Evolutionary conservation across 805 yeast genomes (phyloP).

Genomic region (Saccharomyces mikatae): DNA sequence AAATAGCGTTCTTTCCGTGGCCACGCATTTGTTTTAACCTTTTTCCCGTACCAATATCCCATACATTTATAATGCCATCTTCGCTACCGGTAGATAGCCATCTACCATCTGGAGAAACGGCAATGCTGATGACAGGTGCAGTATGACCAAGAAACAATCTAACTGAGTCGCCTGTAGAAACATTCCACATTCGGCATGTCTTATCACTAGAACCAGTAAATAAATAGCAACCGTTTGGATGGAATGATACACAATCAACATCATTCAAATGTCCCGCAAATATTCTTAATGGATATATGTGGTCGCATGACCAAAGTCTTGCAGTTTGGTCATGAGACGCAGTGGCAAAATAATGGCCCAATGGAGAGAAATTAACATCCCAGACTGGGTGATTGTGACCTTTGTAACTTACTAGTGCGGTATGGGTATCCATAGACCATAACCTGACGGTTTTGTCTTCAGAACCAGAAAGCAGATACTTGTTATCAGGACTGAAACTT

Average conservation of each 20-base stretch:
- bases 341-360: slow-evolving; percentile 97
- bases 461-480: slow-evolving; percentile 69
- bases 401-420: slow-evolving; percentile 85
- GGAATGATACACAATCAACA: slow-evolving; percentile 91
- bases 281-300: slow-evolving; percentile 87
- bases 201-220: slow-evolving; percentile 94
- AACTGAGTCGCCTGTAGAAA: slow-evolving; percentile 78
- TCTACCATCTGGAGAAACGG: slow-evolving; percentile 94
- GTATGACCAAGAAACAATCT: slow-evolving; percentile 89
- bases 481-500: slow-evolving; percentile 84
- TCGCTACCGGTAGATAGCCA: slow-evolving; percentile 95
- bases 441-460: slow-evolving; percentile 88
- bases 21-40: slow-evolving; percentile 88
- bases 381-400: slow-evolving; percentile 96
- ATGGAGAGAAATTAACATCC: slow-evolving; percentile 92
- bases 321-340: slow-evolving; percentile 98
- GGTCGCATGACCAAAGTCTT: slow-evolving; percentile 95
- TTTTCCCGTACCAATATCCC: slow-evolving; percentile 93
- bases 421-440: slow-evolving; percentile 90
- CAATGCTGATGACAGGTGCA: slow-evolving; percentile 76
- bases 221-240: slow-evolving; percentile 90
- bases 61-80: slow-evolving; percentile 76
- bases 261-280: slow-evolving; percentile 97
- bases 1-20: slow-evolving; percentile 80
- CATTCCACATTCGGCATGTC: slow-evolving; percentile 98